Evolutionary conservation across 352 stramenopile species (phyloP).

Genomic region (Aphanomyces astaci): DNA sequence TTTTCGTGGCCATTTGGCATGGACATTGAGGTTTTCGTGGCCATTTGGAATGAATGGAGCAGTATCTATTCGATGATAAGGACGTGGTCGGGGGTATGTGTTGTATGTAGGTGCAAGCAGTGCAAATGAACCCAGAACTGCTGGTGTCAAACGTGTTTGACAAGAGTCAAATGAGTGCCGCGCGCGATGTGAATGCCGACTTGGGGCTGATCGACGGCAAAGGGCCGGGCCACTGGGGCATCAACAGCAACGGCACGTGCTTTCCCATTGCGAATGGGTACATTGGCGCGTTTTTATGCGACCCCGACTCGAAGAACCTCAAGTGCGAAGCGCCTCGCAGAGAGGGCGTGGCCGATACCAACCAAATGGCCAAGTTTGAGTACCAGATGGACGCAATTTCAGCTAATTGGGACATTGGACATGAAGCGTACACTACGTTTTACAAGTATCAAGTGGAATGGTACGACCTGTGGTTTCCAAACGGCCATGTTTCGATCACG

Average conservation of each 20-base stretch:
- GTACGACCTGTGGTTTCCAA: no score
- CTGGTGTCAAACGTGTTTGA: slow-evolving; percentile 8
- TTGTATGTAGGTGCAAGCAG: neutral
- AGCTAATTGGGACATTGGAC: slow-evolving; percentile 49
- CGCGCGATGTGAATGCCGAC: slow-evolving; percentile 33
- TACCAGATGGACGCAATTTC: slow-evolving; percentile 65
- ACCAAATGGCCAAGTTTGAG: slow-evolving; percentile 37
- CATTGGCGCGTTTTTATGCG: no score
- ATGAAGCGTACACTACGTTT: slow-evolving; percentile 44
- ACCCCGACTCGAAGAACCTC: no score
- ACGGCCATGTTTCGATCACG: no score
- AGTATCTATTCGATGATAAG: no score
- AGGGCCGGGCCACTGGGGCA: slow-evolving; percentile 35
- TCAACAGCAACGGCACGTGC: slow-evolving; percentile 45
- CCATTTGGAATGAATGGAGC: no score
- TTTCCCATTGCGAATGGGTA: slow-evolving; percentile 46
- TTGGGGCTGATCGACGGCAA: slow-evolving; percentile 37
- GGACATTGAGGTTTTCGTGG: no score
- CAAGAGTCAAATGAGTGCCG: slow-evolving; percentile 14
- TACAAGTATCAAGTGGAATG: slow-evolving; percentile 53
- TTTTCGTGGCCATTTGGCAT: no score
- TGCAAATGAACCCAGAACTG: neutral
- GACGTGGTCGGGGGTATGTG: no score
- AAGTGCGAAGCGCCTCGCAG: no score
- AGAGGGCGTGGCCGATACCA: slow-evolving; percentile 30